These are phyloP conservation scores for Clavariopsis aquatica DNA, from an alignment of 495 filamentous ascomycete species.

Conservation along the genomic window DNA sequence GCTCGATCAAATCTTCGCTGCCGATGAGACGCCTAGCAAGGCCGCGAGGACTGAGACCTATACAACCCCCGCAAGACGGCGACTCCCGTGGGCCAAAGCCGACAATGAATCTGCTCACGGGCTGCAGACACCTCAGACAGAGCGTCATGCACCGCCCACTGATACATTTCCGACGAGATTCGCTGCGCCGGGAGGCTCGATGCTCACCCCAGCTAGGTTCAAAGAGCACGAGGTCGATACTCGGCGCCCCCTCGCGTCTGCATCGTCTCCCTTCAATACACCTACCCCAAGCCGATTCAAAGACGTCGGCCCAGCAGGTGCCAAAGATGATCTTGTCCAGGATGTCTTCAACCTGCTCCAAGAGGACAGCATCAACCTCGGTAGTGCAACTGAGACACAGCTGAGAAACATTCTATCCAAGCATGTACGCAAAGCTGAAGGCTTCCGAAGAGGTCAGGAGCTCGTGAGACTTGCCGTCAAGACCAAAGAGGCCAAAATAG, in stretches of 20 bases:
- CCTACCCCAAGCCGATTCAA: conserved; percentile 55
- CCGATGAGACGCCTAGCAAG: conserved; percentile 52
- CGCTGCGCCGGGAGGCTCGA: conserved; percentile 31
- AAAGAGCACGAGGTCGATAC: not conserved
- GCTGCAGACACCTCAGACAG: conserved; percentile 35
- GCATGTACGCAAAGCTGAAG: conserved; percentile 52
- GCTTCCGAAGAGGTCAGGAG: not conserved
- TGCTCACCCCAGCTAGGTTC: conserved; percentile 14
- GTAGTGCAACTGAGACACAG: conserved; percentile 34
- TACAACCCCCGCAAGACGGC: conserved; percentile 57
- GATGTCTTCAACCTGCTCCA: conserved; percentile 57
- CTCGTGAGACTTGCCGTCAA: not conserved
- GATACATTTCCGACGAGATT: conserved; percentile 37
- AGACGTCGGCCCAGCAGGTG: conserved; percentile 14
- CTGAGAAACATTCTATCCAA: conserved; percentile 54
- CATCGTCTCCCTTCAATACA: conserved; percentile 47
- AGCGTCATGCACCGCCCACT: conserved; percentile 21
- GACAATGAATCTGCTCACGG: conserved; percentile 31
- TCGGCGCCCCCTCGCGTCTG: not conserved
- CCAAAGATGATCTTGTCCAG: conserved; percentile 51
- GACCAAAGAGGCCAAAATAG: conserved; percentile 45
- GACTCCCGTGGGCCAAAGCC: conserved; percentile 45
- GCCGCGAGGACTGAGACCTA: conserved; percentile 48
- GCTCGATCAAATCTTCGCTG: conserved; percentile 20
- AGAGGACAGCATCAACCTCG: conserved; percentile 50